phyloP scores from a whole-genome alignment of 257 asterid species.

The Datura wrightii region DNA sequence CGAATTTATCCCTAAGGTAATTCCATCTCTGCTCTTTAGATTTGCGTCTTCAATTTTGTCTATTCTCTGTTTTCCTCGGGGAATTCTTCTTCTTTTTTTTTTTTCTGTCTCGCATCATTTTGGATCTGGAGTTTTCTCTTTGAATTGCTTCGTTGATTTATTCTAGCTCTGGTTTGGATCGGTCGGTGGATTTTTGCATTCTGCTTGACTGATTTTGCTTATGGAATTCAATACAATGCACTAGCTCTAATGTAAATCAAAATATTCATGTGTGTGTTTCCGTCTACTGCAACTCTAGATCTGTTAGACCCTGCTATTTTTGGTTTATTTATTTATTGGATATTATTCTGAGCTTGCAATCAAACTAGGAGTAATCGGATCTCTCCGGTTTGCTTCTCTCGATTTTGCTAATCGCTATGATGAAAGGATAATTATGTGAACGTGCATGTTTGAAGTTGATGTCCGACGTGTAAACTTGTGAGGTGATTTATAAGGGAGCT shows the following conservation, averaged over 20 bases:
- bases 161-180: background rate
- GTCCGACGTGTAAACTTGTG: background rate
- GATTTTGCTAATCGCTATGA: background rate
- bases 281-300: background rate
- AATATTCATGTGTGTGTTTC: background rate
- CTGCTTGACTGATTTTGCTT: background rate
- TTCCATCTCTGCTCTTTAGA: background rate
- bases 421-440: background rate
- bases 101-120: background rate
- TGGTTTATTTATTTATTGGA: too few relatives aligned
- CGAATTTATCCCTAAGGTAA: background rate
- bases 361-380: background rate
- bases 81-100: background rate
- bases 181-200: background rate
- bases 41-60: background rate
- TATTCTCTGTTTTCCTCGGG: background rate
- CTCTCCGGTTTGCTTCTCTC: background rate
- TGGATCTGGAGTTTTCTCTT: conserved; percentile 16
- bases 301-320: background rate
- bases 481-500: background rate
- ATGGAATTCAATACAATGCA: background rate
- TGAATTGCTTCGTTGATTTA: background rate
- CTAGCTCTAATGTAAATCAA: background rate
- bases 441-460: background rate
- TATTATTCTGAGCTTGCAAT: background rate